Evolutionary conservation across 208 protist genomes (phyloP), one percentile per base, ranked within the genome.

Genomic region (Trypanosoma grayi): DNA sequence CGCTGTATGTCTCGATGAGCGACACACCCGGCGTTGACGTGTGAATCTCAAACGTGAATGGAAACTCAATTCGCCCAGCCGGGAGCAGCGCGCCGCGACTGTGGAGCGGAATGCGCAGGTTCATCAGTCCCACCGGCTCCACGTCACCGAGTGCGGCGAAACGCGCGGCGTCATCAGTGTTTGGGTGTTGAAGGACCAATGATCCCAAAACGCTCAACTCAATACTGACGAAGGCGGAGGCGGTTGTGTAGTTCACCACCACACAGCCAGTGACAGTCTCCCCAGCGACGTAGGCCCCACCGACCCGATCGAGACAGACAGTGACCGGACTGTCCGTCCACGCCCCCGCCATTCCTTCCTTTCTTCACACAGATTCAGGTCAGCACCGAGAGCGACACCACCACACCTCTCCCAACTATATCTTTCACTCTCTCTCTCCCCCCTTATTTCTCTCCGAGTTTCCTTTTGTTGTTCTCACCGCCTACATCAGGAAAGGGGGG

Each of bases 31-130:
- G 53, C 22, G 63, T 30, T 27, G 73, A 46, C 22, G 74, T 27
- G 51, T 82, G 58, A 22, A 95, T 56, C 14, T 54, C 58, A 61
- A 97, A 93, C 65, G 92, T 79, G 58, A 97, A 96, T 24, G 87
- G 89, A 30, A 95, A 50, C 36, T 94, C 85, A 22, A 72, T 85
- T 1, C 24, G 18, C 20, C 90, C 89, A 43, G 82, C 58, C 16
- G 74, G 80, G 16, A 90, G 50, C 20, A 31, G 27, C 81, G 87
- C 16, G 55, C 82, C 52, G 33, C 31, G 28, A 18, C 13, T 27
- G 24, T 45, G 7, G 81, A 45, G 22, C n/a, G 40, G 11, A 33
- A 77, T 73, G 13, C 31, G 36, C 28, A 71, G 41, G 14, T 59
- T 34, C 20, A 88, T 34, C 2, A 94, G 31, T 47, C 79, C 48